Evolutionary conservation across 768 basidiomycete species (phyloP), one percentile per base, ranked within the genome.

Genomic region (Tricholoma terreum): DNA sequence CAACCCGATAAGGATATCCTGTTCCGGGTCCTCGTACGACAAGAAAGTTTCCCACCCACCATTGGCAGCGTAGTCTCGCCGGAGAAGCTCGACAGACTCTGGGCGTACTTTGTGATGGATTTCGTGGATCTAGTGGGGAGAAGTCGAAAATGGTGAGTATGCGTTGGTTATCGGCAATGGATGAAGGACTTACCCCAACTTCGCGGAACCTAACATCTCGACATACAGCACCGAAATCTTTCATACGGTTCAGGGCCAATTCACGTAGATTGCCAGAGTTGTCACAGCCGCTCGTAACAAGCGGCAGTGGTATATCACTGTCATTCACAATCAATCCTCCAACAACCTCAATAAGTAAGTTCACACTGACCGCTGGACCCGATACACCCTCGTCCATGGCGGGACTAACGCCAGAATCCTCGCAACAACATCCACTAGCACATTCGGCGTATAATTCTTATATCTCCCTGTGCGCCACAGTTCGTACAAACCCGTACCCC

Each of bases 31-130:
- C 75, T 99, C 97, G 69, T 98, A 99, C 27, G 95, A 96, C 5
- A 99, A 76, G 83, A 99, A 99, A 1, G 97, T 98, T 75, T 99
- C 97, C 97, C 97, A 99, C 46, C 97, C 95, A 6, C 95, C 96
- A 67, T 98, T 99, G 30, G 97, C 97, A 3, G 90, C 77, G 71
- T 99, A 99, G 70, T 99, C 97, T 38, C 97, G 82, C 57, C 97
- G 84, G 33, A 99, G 85, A 4, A 99, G 86, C 72, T 99, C 97
- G 52, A 97, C 90, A 14, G 92, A 89, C 70, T 96, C 92, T 58
- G 95, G 95, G 19, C 94, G 85, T 46, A 98, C 92, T 75, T 96
- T 95, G 77, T 97, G 89, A 69, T 99, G 97, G 49, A 99, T 98
- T 73, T 99, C 97, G 72, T 98, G 94, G 57, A 98, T 91, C 94